These are phyloP conservation scores for Trifolium repens DNA, from an alignment of 306 rosid genomes.

Conservation along the genomic window DNA sequence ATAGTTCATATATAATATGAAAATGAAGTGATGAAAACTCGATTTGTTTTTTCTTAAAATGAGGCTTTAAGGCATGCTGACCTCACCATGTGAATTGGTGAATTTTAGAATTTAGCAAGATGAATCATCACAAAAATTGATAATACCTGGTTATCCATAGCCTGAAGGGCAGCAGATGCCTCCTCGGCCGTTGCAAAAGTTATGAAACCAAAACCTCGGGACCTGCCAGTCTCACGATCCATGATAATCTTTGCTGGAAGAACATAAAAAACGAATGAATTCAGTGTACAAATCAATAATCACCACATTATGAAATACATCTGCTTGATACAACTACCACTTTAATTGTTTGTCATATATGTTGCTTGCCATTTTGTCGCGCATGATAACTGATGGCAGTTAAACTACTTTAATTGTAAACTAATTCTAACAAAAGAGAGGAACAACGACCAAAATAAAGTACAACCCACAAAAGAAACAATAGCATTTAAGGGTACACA, in stretches of 20 bases:
- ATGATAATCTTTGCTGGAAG: slow-evolving; percentile 50
- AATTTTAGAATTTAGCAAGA: slow-evolving; percentile 25
- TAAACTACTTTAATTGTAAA: slow-evolving; percentile 14
- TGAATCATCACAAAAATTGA: slow-evolving; percentile 5
- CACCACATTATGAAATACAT: slow-evolving; percentile 26
- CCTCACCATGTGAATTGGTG: slow-evolving; percentile 13
- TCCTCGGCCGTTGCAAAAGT: slow-evolving; percentile 54
- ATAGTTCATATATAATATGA: slow-evolving; percentile 2
- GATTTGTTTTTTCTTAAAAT: neutral
- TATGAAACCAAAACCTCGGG: slow-evolving; percentile 61
- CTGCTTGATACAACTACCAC: slow-evolving; percentile 3
- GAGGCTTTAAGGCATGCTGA: neutral
- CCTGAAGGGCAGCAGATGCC: slow-evolving; percentile 59
- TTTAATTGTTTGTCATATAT: slow-evolving; percentile 6
- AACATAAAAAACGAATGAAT: slow-evolving; percentile 2
- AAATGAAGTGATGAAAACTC: neutral
- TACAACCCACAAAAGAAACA: slow-evolving; percentile 2
- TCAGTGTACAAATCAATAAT: slow-evolving; percentile 15
- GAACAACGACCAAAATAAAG: slow-evolving; percentile 9
- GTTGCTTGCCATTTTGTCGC: neutral
- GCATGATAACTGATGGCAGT: neutral
- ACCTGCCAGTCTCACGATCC: slow-evolving; percentile 57
- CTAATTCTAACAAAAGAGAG: slow-evolving; percentile 23
- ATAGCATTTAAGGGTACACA: neutral
- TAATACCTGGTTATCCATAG: slow-evolving; percentile 58